Evolutionary conservation across 169 alveolate genomes (phyloP).

Genomic region (Cyclospora cayetanensis): DNA sequence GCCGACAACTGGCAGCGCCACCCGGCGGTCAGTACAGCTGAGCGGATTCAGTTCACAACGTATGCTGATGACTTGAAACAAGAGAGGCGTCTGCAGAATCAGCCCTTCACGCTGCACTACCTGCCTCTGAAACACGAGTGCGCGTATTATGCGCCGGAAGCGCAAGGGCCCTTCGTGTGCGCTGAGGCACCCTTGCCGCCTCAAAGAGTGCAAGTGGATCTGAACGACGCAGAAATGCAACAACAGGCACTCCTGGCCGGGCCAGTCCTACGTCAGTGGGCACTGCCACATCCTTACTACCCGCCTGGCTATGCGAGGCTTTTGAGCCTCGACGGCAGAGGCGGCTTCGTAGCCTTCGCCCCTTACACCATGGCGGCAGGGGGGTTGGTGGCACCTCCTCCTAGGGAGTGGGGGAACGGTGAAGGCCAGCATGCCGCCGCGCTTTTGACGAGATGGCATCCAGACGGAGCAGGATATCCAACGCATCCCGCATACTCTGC

Average conservation of each 20-base stretch:
- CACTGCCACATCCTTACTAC: not conserved
- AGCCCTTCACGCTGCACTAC: not conserved
- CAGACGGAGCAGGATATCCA: too few relatives aligned
- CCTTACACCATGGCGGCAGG: not conserved
- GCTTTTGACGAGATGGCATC: too few relatives aligned
- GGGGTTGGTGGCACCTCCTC: too few relatives aligned
- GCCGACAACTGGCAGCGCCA: too few relatives aligned
- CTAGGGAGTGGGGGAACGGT: too few relatives aligned
- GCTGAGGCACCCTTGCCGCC: not conserved
- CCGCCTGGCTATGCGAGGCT: too few relatives aligned
- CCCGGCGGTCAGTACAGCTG: not conserved
- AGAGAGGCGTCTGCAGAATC: not conserved
- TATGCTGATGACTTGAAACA: not conserved
- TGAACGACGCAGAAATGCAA: not conserved
- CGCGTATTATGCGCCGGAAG: not conserved
- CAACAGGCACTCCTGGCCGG: not conserved
- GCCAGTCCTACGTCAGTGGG: not conserved
- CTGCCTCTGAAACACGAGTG: not conserved
- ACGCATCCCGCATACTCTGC: too few relatives aligned
- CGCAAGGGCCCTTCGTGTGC: not conserved
- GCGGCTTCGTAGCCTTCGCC: not conserved
- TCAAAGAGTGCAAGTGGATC: not conserved
- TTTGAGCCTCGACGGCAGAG: too few relatives aligned
- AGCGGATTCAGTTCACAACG: not conserved
- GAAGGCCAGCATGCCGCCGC: too few relatives aligned